phyloP scores from a whole-genome alignment of 768 basidiomycete genomes.

The Termitomyces sp. region DNA sequence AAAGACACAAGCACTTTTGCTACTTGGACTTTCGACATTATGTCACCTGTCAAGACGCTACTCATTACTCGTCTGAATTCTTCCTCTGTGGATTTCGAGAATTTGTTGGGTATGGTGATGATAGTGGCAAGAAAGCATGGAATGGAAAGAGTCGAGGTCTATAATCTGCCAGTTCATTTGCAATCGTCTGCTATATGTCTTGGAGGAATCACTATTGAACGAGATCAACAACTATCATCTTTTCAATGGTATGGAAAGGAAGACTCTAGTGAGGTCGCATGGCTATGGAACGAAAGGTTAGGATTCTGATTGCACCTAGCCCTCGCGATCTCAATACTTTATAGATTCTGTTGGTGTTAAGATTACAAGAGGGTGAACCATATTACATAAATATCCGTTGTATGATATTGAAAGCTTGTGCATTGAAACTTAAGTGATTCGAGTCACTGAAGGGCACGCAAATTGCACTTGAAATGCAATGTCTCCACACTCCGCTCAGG shows the following conservation, averaged over 20 bases:
- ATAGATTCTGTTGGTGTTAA: conserved; percentile 38
- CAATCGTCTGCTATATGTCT: conserved; percentile 17
- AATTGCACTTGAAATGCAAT: background rate
- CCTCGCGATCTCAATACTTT: background rate
- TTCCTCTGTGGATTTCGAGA: conserved; percentile 23
- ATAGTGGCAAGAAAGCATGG: conserved; percentile 27
- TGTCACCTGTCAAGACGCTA: conserved; percentile 26
- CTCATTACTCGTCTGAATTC: conserved; percentile 38
- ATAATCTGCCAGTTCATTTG: conserved; percentile 36
- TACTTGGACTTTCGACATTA: conserved; percentile 39
- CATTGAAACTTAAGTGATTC: background rate
- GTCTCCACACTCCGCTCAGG: background rate
- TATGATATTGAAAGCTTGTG: background rate
- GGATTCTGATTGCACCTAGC: background rate
- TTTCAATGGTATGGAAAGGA: conserved; percentile 49
- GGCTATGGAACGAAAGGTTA: conserved; percentile 47
- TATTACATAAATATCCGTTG: background rate
- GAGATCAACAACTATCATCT: conserved; percentile 35
- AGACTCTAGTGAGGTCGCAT: conserved; percentile 26
- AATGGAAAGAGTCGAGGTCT: conserved; percentile 38
- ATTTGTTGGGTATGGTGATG: conserved; percentile 28
- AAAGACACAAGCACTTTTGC: conserved; percentile 23
- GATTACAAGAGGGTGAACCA: background rate
- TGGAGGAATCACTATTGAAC: conserved; percentile 25
- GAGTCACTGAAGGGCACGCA: background rate